Base-by-base conservation (phyloP, 1,139 yeast genomes). In the Petasospora rhodanensis region DNA sequence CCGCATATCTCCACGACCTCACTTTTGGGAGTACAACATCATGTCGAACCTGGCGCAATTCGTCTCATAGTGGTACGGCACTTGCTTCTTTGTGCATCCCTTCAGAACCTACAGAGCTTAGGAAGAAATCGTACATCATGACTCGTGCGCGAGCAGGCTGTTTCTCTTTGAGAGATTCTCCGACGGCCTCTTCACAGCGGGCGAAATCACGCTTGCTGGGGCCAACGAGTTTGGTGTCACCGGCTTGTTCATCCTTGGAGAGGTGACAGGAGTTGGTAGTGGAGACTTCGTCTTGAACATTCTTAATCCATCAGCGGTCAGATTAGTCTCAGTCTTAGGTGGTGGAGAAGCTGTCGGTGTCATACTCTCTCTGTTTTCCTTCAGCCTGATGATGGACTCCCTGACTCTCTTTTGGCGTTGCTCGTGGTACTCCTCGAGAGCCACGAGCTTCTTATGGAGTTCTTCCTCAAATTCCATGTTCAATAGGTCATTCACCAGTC, bases 261-360 rank as follows among this genome's bases (percentile, higher is more conserved):
- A 43, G 4, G 36, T 8, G 3, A 25, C 9, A 2, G 51, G 48
- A 3, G 49, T 34, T 2, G 44, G 33, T 11, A 18, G 16, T 4
- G 54, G 52, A 4, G 50, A 38, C 26, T 34, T 40, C 4, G 52
- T 47, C 29, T 43, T 47, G 42, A 49, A 49, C 0, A 38, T 34
- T 21, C 49, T 41, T 7, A 49, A 29, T 2, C 50, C 51, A 22
- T 41, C 47, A 4, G 29, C 38, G 1, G 40, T 39, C 4, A 46
- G 21, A 3, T 22, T 21, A 7, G 14, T 24, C 7, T 31, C 28
- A 10, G 31, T 25, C 22, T 21, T 26, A 4, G 41, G 8, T 11
- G 26, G 5, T 3, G 33, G 19, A 11, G 37, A 23, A 7, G 22
- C 6, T n/a, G 22, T n/a, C 8, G 18, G 18, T 12, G 30, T 13